Conservation (phyloP, 2,329 filamentous ascomycete genomes). For the Apiospora phragmitis region DNA sequence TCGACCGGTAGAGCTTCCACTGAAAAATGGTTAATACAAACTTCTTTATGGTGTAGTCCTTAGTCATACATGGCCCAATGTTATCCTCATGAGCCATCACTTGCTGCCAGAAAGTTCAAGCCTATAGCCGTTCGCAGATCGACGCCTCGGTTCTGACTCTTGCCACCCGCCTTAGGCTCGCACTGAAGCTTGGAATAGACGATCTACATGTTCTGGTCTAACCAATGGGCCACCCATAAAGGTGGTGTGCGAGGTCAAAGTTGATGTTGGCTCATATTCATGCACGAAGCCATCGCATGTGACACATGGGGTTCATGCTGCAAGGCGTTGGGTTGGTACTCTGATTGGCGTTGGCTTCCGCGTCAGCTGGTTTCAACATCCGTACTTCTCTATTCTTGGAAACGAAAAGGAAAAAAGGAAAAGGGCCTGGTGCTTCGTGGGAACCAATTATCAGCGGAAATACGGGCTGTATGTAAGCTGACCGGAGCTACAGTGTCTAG, state of each 20-base stretch:
- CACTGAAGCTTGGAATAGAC: too few species aligned
- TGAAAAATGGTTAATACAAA: too few species aligned
- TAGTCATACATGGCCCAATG: too few species aligned
- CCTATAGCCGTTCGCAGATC: too few species aligned
- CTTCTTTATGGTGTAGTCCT: too few species aligned
- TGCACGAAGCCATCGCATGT: neutral
- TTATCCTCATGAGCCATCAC: too few species aligned
- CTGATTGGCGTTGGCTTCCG: neutral
- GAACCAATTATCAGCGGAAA: neutral
- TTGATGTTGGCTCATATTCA: neutral
- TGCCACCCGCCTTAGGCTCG: neutral
- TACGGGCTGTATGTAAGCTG: neutral
- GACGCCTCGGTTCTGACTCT: too few species aligned
- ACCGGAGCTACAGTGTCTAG: neutral
- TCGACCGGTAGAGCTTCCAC: neutral
- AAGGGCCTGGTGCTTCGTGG: neutral
- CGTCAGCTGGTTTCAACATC: neutral
- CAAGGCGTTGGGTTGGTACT: neutral
- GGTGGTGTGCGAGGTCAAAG: too few species aligned
- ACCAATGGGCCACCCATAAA: neutral
- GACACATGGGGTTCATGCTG: neutral
- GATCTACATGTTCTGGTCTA: neutral
- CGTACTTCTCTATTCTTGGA: neutral
- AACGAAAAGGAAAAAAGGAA: too few species aligned
- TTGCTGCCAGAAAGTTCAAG: too few species aligned